Evolutionary conservation across 805 yeast species (phyloP).

Genomic region (Monosporozyma aquatica): DNA sequence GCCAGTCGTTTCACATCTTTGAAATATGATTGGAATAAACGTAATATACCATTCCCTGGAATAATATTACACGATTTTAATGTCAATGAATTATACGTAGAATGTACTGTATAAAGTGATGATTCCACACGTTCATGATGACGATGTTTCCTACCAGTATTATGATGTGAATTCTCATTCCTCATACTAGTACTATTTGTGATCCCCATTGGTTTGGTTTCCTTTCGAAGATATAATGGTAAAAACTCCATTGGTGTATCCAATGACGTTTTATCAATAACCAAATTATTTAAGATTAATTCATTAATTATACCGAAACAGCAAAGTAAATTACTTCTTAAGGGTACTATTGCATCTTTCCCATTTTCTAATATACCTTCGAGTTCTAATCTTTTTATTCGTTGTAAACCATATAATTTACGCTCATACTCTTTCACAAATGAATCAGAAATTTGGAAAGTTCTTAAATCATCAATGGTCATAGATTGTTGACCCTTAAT

Average conservation of each 20-base stretch:
- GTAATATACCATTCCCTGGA: conserved; percentile 32
- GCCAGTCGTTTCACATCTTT: conserved; percentile 32
- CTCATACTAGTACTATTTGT: background rate
- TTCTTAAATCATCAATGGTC: conserved; percentile 24
- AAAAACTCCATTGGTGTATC: conserved; percentile 30
- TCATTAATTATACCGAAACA: conserved; percentile 39
- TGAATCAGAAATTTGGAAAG: conserved; percentile 23
- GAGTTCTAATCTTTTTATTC: conserved; percentile 23
- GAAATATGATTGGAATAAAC: conserved; percentile 34
- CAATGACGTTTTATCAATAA: conserved; percentile 37
- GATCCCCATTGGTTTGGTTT: background rate
- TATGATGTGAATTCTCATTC: background rate
- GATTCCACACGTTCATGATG: conserved; percentile 1
- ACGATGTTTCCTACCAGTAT: background rate
- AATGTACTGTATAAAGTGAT: conserved; percentile 26
- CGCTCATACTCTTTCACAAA: conserved; percentile 23
- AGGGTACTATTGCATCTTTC: conserved; percentile 10
- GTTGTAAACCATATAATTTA: conserved; percentile 21
- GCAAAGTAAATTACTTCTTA: conserved; percentile 38
- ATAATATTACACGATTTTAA: conserved; percentile 31
- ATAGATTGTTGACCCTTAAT: conserved; percentile 28
- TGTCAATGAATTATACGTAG: conserved; percentile 30
- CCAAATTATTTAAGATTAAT: conserved; percentile 38
- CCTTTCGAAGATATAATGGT: conserved; percentile 21
- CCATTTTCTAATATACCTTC: conserved; percentile 11